Conservation (phyloP, 1,284 basidiomycete species). For the Ceratobasidium theobromae region DNA sequence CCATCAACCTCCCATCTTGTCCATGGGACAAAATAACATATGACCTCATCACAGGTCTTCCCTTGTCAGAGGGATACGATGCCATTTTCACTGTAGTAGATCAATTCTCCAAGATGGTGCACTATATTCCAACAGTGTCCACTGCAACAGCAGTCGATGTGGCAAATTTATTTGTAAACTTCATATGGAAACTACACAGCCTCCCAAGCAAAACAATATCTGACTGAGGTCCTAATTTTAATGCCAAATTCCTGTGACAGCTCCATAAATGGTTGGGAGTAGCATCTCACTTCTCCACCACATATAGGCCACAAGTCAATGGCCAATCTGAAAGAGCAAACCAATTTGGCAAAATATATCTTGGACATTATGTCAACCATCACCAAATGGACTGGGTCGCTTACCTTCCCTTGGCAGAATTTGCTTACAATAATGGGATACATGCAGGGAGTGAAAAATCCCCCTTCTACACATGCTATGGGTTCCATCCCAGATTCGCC, state of each 20-base stretch:
- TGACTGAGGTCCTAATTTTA: constrained; percentile 15
- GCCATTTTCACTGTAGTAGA: too few relatives aligned
- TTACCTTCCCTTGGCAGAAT: constrained; percentile 41
- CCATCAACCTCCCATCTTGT: background rate
- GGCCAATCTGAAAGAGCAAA: constrained; percentile 19
- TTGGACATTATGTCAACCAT: constrained; percentile 4
- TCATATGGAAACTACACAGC: constrained; percentile 4
- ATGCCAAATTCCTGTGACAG: constrained; percentile 18
- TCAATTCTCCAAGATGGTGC: too few relatives aligned
- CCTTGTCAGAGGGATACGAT: too few relatives aligned
- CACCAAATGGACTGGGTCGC: constrained; percentile 19
- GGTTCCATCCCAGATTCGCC: constrained; percentile 15
- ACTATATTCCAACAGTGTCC: too few relatives aligned
- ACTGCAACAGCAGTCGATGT: background rate
- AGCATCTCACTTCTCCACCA: background rate
- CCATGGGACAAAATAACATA: too few relatives aligned
- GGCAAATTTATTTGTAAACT: background rate
- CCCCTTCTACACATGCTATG: constrained; percentile 5
- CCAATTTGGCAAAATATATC: constrained; percentile 7
- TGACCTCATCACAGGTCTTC: too few relatives aligned
- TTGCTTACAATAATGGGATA: constrained; percentile 40
- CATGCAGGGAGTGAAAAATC: background rate
- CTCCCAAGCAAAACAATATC: background rate
- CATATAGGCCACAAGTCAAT: constrained; percentile 25
- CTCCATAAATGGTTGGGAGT: background rate